Base-by-base conservation (phyloP, 2,329 filamentous ascomycete species). In the Metarhizium sp. region DNA sequence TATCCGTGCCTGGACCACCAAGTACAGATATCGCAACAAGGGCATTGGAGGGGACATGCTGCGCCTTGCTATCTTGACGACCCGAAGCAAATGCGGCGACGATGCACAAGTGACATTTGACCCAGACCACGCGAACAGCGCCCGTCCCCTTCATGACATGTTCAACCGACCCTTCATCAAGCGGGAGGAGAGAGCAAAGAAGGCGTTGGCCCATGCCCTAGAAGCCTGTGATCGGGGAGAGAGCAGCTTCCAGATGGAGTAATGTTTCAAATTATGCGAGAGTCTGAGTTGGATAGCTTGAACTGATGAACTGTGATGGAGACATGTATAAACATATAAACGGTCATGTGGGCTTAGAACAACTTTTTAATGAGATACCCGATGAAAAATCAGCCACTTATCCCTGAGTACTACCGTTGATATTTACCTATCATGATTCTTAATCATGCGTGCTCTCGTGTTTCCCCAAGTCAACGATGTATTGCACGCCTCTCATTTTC, bases 1-100 rank as follows among this genome's bases (percentile, higher is more conserved):
- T 36, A 84, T 96, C 53, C 81, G 87, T 16, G 90, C 86, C 2
- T 95, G 90, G 90, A 92, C 90, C 1, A 88, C 91, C 0, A 79
- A 77, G 67, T 69, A 84, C 51, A 77, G 78, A 61, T 94, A 90
- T 69, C 78, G 90, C 20, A 74, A 79, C 32, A 81, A 81, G 57
- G 89, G 90, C 0, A 75, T 94, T 7, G 90, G 90, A 0, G 77
- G 76, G 3, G 86, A 84, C 49, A 70, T 96, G 68, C 72, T 95
- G 50, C 82, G 87, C 61, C 85, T 88, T 62, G 88, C 86, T 2
- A 81, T 91, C 6, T 76, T 76, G 59, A 67, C 85, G 50, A 84
- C 86, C 54, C 78, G 80, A 60, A 80, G 81, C 68, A 78, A 77
- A 60, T 82, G 84, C 51, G 86, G 87, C 30, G 77, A 78, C 50